Percentiles rank a stretch among this genome's conserved stretches.
Evolutionary conservation across 257 asterid species (phyloP).

Genomic region (Forsythia suspensa): DNA sequence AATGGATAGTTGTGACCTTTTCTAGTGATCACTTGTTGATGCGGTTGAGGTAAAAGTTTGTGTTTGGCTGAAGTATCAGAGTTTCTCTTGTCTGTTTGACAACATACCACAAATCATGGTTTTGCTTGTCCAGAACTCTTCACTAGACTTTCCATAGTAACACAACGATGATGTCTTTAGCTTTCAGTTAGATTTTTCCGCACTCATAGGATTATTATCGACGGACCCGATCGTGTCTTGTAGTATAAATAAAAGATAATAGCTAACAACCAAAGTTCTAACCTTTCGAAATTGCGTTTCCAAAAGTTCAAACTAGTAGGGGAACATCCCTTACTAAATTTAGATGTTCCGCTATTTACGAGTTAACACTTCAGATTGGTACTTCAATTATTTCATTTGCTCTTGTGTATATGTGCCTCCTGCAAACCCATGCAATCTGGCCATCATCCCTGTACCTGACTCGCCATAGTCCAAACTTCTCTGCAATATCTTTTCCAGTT

Average conservation of each 20-base stretch:
- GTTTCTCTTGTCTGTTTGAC: not conserved
- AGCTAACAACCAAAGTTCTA: not conserved
- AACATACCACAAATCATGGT: not conserved
- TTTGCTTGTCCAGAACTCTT: not conserved
- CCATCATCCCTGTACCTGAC: constrained; percentile 75
- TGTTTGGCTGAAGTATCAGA: not conserved
- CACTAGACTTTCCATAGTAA: not conserved
- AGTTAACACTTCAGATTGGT: constrained; percentile 43
- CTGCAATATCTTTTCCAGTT: constrained; percentile 74
- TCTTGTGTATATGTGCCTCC: constrained; percentile 74
- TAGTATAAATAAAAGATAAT: not conserved
- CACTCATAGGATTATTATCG: too few relatives aligned
- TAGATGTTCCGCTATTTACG: not conserved
- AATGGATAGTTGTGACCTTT: not conserved
- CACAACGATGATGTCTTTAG: not conserved
- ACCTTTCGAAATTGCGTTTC: not conserved
- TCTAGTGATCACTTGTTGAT: not conserved
- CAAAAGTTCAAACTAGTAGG: constrained; percentile 3
- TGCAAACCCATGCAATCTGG: constrained; percentile 81
- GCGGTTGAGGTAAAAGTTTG: not conserved
- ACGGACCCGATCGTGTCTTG: too few relatives aligned
- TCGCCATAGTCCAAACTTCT: constrained; percentile 78
- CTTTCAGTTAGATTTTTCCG: too few relatives aligned
- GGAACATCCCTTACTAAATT: not conserved
- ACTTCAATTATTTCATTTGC: constrained; percentile 63